Evolutionary conservation across 805 yeast genomes (phyloP), one percentile per base, ranked within the genome.

Genomic region (Jamesozyma piceae): DNA sequence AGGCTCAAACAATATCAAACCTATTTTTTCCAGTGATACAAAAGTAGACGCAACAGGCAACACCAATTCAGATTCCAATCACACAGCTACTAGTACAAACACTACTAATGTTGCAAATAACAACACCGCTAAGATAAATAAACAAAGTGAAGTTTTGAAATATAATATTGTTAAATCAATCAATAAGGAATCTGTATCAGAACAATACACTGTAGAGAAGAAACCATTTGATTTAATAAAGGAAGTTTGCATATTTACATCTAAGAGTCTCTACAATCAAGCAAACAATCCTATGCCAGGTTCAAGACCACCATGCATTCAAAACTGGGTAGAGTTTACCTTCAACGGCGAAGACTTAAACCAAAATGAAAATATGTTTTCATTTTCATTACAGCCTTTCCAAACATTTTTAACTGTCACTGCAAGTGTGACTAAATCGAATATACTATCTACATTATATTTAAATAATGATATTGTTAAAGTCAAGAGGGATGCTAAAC

Each of bases 241-340:
- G 5, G 46, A 50, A 37, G 41, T 60, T 11, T 45, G 53, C n/a
- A 50, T 61, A 4, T 52, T 45, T 34, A 50, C 64, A 2, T 58
- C 64, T 0, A 46, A 51, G 32, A 49, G 46, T 41, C 41, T 54
- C 17, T 61, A 59, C 44, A 54, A 51, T 22, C 59, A 59, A 35
- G 54, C 60, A 11, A 50, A 55, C 10, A 54, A 51, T 27, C 63
- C 64, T 14, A 43, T 52, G 35, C 49, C 53, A 20, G 62, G 60
- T 18, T 43, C 59, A 13, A 54, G 57, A 39, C 64, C 63, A 18
- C 48, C 63, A 4, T 47, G 52, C 27, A 46, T 46, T 29, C 63
- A 57, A 39, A 50, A 55, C 29, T 61, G 63, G 63, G 46, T 59
- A 3, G 59, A 60, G 38, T 61, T 45, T 46, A 49, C 49, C 15